Evolutionary conservation across 352 stramenopile species (phyloP), one percentile per base, ranked within the genome.

Genomic region (Pythium graminicola): DNA sequence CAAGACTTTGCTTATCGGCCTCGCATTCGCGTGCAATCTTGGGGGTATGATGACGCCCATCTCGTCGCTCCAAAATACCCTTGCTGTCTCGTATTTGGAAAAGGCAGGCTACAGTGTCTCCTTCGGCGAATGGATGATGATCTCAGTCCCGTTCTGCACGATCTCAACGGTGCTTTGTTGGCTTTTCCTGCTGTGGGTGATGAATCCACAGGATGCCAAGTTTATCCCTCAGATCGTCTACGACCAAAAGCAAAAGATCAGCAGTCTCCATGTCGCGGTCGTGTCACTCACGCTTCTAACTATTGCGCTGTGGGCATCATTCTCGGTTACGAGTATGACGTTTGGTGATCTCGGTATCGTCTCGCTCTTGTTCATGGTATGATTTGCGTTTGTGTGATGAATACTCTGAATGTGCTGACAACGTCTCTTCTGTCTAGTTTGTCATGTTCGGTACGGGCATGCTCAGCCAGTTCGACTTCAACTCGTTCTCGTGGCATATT

Each of bases 31-130:
- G 1, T 97, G 89, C 62, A 97, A 97, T 57, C 67, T 97, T 16
- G 88, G 89, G 27, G 89, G 88, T 26, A 97, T 97, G 89, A 94
- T 97, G 81, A 96, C 89, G 16, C 89, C 89, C 1, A 97, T 97
- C 62, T 89, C 89, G 35, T 96, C 85, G 48, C 64, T 97, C 22
- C 89, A 97, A 46, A 94, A 94, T 59, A 91, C 81, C 1, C 62
- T 94, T 17, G 84, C 84, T 0, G 81, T 92, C 33, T 92, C 81
- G 9, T 94, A 89, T 45, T 46, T 94, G 42, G 81, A 94, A 49
- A 94, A 94, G 50, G 81, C 81, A 33, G 84, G 84, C 11, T 93
- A 92, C 57, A 83, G 57, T 38, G 75, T 96, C 46, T 93, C 85
- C 4, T 97, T 97, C 64, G 88, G 88, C 45, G 62, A 90, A 43